Conservation (phyloP, 192 early-diverging fungal species). For the Linnemannia hyalina region DNA sequence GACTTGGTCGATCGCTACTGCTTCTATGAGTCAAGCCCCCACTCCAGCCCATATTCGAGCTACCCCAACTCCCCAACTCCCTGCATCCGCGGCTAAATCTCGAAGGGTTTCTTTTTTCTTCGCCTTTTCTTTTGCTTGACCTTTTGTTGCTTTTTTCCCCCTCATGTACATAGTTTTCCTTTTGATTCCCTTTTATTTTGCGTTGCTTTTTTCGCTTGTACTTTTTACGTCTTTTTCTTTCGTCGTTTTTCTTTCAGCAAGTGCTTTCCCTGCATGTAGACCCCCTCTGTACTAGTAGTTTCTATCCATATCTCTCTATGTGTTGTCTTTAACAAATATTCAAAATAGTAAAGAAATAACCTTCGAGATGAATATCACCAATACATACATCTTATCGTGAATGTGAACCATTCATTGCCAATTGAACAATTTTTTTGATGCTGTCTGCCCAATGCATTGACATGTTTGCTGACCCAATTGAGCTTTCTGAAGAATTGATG, state of each 20-base stretch:
- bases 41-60: conserved; percentile 34
- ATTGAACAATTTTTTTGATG: no score
- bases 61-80: conserved; percentile 48
- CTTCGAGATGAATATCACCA: neutral
- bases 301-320: neutral
- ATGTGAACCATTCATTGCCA: no score
- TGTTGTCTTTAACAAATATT: neutral
- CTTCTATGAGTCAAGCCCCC: conserved; percentile 61
- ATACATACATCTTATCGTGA: neutral
- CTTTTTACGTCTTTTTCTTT: conserved; percentile 10
- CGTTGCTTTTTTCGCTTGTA: conserved; percentile 19
- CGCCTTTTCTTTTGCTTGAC: neutral
- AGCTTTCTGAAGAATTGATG: no score
- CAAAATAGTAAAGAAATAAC: neutral
- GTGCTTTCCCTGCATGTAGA: conserved; percentile 10
- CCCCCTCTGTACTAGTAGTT: conserved; percentile 1
- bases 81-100: conserved; percentile 41
- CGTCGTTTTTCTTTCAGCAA: conserved; percentile 4
- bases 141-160: neutral
- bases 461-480: no score
- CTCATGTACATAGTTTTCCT: neutral
- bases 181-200: conserved; percentile 1
- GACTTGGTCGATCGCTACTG: conserved; percentile 70
- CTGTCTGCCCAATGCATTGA: no score
- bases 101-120: neutral